Base-by-base conservation (phyloP, 345 rosid species). In the Cardamine occulta region DNA sequence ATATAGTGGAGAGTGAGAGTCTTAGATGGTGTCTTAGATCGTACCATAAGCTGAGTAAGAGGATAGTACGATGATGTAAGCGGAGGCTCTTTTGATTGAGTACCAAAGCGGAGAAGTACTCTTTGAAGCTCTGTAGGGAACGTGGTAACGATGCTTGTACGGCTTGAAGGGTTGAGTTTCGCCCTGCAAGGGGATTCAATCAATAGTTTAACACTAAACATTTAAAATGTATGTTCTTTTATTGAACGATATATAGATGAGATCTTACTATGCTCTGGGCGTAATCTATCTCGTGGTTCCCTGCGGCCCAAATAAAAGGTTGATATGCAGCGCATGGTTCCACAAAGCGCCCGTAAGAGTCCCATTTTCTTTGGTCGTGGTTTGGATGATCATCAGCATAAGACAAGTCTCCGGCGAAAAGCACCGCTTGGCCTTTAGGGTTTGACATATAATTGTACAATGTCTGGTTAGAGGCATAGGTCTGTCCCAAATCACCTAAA, bases 61-160 rank as follows among this genome's bases (percentile, higher is more conserved):
- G 2, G 82, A 74, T 47, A 85, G 72, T 4, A 85, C 84, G 18
- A 85, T 83, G 28, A 85, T 82, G 34, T 84, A 70, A 10, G 87
- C 76, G 0, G 86, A 79, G 65, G 80, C 86, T 57, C 85, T 51
- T 81, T 76, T 82, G 58, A 86, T 74, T 6, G 87, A 84, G 78
- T 84, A 86, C 89, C 89, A 86, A 49, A 86, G 75, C 0, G 85
- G 85, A 51, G 83, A 67, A 9, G 79, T 74, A n/a, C 86, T 86
- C 53, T 66, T 18, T 0, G 86, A 84, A 31, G 87, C 83, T 76
- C 31, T 80, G 59, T 77, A 74, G 2, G 89, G 85, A 45, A 61
- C 58, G 44, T 73, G 72, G 62, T 82, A 84, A 11, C 84, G 79
- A 34, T 75, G 39, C 6, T 0, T 8, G 68, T 10, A 86, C 0